These are phyloP conservation scores for Fomitopsis betulina DNA, from an alignment of 1,284 basidiomycete species.

Conservation along the genomic window DNA sequence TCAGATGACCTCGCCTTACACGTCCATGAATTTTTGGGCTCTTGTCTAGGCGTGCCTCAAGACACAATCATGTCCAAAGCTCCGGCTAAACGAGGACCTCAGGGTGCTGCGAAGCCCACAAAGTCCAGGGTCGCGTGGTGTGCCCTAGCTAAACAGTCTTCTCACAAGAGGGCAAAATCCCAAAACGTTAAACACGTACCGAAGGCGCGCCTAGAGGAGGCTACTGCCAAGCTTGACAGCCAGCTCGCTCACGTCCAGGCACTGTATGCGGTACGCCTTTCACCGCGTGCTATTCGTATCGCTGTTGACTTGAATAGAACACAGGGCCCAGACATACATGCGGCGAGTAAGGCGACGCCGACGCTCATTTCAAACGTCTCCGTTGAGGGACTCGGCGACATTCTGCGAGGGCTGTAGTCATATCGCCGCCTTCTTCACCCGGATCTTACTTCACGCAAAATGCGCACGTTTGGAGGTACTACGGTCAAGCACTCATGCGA, in stretches of 20 bases:
- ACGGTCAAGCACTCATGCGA: too few species aligned
- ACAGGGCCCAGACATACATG: neutral
- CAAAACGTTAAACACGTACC: neutral
- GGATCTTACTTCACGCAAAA: neutral
- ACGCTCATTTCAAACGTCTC: neutral
- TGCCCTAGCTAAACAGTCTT: neutral
- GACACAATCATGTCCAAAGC: neutral
- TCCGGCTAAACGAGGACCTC: neutral
- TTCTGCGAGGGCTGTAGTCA: neutral
- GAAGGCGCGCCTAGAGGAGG: constrained; percentile 4
- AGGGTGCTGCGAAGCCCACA: neutral
- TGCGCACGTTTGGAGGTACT: neutral
- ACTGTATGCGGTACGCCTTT: constrained; percentile 1
- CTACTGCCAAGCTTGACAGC: constrained; percentile 10
- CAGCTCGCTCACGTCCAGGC: constrained; percentile 6
- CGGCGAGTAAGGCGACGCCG: neutral
- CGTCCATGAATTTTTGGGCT: neutral
- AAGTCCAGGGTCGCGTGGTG: neutral
- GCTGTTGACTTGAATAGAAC: neutral
- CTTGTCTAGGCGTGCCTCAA: neutral
- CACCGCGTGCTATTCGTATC: neutral
- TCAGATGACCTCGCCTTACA: too few species aligned
- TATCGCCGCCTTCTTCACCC: neutral
- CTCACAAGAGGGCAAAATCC: constrained; percentile 2
- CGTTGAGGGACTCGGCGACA: neutral